Percentiles rank a stretch among this genome's conserved stretches.
Evolutionary conservation across 306 rosid species (phyloP).

Genomic region (Mucuna pruriens): DNA sequence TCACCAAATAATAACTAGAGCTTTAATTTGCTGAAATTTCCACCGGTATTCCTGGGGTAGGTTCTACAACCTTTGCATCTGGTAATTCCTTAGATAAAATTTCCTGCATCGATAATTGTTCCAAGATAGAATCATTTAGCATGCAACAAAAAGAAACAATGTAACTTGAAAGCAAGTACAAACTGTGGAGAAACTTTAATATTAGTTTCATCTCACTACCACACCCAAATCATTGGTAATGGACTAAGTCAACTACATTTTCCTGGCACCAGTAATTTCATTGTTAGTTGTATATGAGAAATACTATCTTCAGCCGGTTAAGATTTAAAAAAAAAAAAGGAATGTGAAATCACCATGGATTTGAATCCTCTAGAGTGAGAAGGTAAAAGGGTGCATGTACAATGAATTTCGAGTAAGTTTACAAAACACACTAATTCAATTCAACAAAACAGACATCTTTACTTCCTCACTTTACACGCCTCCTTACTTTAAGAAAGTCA

Average conservation of each 20-base stretch:
- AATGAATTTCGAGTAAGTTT: neutral
- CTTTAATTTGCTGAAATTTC: slow-evolving; percentile 51
- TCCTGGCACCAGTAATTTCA: slow-evolving; percentile 1
- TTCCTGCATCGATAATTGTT: slow-evolving; percentile 63
- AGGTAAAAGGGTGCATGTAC: neutral
- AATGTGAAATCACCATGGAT: neutral
- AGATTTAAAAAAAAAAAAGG: neutral
- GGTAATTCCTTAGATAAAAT: slow-evolving; percentile 76
- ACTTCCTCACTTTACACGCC: neutral
- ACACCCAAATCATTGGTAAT: slow-evolving; percentile 3
- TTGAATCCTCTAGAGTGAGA: neutral
- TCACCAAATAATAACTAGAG: too few relatives aligned
- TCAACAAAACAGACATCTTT: neutral
- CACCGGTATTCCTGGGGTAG: slow-evolving; percentile 71
- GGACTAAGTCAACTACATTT: neutral
- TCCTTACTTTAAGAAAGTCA: neutral
- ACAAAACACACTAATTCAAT: neutral
- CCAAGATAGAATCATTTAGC: slow-evolving; percentile 33
- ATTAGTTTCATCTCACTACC: neutral
- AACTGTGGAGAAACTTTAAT: neutral
- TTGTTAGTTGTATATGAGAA: neutral
- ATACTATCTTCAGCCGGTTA: neutral
- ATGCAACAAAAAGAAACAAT: neutral
- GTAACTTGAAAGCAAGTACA: slow-evolving; percentile 10
- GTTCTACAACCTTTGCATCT: slow-evolving; percentile 62